Conservation (phyloP, 2,329 filamentous ascomycete genomes). For the Aspergillus eucalypticola region DNA sequence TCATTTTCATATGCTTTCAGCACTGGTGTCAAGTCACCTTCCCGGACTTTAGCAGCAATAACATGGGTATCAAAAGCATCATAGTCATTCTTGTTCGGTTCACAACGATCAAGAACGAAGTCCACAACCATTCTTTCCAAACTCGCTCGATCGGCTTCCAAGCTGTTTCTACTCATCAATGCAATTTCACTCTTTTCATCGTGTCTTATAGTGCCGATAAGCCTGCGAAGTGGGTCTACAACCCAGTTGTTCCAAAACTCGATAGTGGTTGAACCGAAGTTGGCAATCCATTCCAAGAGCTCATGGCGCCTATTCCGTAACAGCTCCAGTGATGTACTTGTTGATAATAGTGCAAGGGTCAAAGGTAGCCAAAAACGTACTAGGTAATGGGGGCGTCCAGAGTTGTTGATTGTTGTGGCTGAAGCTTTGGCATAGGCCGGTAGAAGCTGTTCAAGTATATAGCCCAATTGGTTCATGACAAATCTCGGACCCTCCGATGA, state of each 20-base stretch:
- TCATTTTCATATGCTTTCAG: conserved; percentile 90
- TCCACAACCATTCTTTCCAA: conserved; percentile 98
- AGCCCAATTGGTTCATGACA: conserved; percentile 40
- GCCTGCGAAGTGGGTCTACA: conserved; percentile 75
- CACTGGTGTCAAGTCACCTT: conserved; percentile 91
- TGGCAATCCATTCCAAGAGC: conserved; percentile 75
- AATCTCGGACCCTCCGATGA: conserved; percentile 40
- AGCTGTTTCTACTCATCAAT: conserved; percentile 90
- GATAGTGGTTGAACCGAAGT: conserved; percentile 73
- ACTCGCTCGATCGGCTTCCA: conserved; percentile 86
- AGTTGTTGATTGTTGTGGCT: conserved; percentile 56
- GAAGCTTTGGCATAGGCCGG: conserved; percentile 66
- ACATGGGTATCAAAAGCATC: conserved; percentile 63
- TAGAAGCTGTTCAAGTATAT: conserved; percentile 68
- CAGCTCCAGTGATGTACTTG: conserved; percentile 80
- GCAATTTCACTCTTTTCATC: conserved; percentile 91
- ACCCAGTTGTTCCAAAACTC: conserved; percentile 99
- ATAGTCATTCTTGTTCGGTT: conserved; percentile 54
- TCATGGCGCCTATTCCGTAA: conserved; percentile 73
- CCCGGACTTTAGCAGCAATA: conserved; percentile 76
- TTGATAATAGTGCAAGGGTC: conserved; percentile 71
- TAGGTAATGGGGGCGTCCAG: conserved; percentile 73
- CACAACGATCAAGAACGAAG: conserved; percentile 81
- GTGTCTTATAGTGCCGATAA: conserved; percentile 90
- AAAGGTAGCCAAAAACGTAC: conserved; percentile 88